Evolutionary conservation across 2,329 filamentous ascomycete genomes (phyloP), one percentile per base, ranked within the genome.

Genomic region (Aspergillus ochraceus): DNA sequence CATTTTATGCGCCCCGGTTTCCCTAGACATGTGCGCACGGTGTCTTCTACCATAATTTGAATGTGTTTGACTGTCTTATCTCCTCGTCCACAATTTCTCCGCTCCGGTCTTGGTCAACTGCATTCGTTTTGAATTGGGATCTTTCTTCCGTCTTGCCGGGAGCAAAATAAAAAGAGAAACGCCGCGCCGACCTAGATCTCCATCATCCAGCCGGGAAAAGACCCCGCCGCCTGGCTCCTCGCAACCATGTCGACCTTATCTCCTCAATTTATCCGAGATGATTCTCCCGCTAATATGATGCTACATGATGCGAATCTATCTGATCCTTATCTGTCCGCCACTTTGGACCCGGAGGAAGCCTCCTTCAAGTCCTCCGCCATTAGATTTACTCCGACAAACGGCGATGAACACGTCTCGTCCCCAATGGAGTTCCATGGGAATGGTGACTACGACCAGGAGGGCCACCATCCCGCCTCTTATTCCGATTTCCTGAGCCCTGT

Each of bases 271-370:
- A 59, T 62, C 58, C 57, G 58, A 17, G 60, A 63, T 45, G 63
- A 69, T 47, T 72, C 68, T 17, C 61, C 66, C 39, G 67, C 66
- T 57, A 63, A 65, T 42, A 62, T 69, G 49, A 67, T 65, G 17
- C 72, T 75, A 60, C 72, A 71, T 49, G 68, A 74, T 36, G 64
- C 71, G 47, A 70, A 66, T 49, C 67, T 70, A 56, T 70, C 70
- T 53, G 76, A 79, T 54, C 72, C 75, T 22, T 79, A 77, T 63
- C 72, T 79, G 8, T 74, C 75, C 14, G 69, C 74, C 10, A 69
- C 74, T 8, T 71, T 72, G 10, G 73, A 75, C 58, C 73, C 68
- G 3, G 77, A 80, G 39, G 75, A 79, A 64, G 65, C 68, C 14
- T 69, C 71, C 30, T 74, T 78, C 51, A 66, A 68, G 47, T 69